Conservation (phyloP, 2,329 filamentous ascomycete genomes). For the Ophiocordyceps camponoti-leonardi region DNA sequence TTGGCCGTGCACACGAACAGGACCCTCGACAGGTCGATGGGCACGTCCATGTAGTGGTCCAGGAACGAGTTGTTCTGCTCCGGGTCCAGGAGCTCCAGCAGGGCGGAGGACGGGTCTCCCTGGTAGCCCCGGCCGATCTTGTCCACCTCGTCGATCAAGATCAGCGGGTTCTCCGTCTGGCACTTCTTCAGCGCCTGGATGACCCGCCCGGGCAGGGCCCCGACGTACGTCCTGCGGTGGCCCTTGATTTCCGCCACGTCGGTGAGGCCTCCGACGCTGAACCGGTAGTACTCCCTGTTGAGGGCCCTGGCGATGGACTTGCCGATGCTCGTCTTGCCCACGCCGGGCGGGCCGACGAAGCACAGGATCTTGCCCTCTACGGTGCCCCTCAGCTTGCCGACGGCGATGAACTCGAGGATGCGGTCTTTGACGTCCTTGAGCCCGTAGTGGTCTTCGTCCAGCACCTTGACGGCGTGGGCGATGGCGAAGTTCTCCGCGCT, state of each 20-base stretch:
- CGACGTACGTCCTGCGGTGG: conserved; percentile 89
- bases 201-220: conserved; percentile 85
- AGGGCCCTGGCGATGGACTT: conserved; percentile 93
- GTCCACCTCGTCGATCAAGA: conserved; percentile 94
- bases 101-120: conserved; percentile 84
- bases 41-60: conserved; percentile 97
- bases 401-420: conserved; percentile 94
- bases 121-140: conserved; percentile 96
- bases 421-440: conserved; percentile 97
- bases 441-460: conserved; percentile 94
- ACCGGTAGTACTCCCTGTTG: conserved; percentile 93
- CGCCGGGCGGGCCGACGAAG: conserved; percentile 91
- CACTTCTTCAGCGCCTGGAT: conserved; percentile 98
- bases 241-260: conserved; percentile 99
- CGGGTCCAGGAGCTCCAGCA: conserved; percentile 85
- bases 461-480: conserved; percentile 69
- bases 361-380: conserved; percentile 98
- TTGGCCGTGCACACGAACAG: conserved; percentile 98
- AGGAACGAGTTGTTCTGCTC: conserved; percentile 96
- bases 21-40: conserved; percentile 92
- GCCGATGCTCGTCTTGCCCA: conserved; percentile 96
- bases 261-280: conserved; percentile 90
- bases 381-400: conserved; percentile 89
- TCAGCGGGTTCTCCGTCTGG: conserved; percentile 92
- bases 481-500: conserved; percentile 96